These are phyloP conservation scores for Acanthamoeba pearcei DNA, from an alignment of 208 protist species.

Conservation along the genomic window DNA sequence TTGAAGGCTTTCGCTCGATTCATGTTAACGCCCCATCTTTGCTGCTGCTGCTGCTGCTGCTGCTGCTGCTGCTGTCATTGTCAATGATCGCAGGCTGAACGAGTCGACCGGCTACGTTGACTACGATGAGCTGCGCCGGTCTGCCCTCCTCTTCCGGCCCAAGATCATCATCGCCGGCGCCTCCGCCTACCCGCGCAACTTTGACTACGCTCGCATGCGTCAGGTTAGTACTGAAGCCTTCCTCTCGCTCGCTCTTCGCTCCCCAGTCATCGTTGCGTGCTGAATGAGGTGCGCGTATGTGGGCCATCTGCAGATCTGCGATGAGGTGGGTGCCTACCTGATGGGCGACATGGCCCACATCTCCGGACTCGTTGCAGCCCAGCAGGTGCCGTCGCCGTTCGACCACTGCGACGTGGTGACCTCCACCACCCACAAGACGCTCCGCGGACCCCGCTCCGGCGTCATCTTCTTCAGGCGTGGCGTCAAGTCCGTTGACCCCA, in stretches of 20 bases:
- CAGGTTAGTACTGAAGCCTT: slow-evolving; percentile 20
- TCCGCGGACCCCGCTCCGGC: slow-evolving; percentile 84
- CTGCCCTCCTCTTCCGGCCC: slow-evolving; percentile 80
- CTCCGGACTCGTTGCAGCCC: slow-evolving; percentile 85
- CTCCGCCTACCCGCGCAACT: slow-evolving; percentile 83
- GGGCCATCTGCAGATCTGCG: slow-evolving; percentile 75
- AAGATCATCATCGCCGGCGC: slow-evolving; percentile 88
- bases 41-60: neutral
- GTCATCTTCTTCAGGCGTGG: slow-evolving; percentile 87
- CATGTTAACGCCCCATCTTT: neutral
- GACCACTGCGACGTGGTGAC: slow-evolving; percentile 86
- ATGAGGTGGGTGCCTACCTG: slow-evolving; percentile 78
- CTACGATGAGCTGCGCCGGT: slow-evolving; percentile 84
- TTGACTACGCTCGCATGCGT: slow-evolving; percentile 85
- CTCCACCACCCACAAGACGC: slow-evolving; percentile 88
- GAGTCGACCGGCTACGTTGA: slow-evolving; percentile 85
- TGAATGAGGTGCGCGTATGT: neutral
- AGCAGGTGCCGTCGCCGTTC: slow-evolving; percentile 81
- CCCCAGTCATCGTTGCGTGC: neutral
- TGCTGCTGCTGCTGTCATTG: neutral
- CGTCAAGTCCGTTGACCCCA: slow-evolving; percentile 42
- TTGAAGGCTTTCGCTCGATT: neutral
- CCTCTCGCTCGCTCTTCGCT: neutral
- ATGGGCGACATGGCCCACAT: slow-evolving; percentile 89
- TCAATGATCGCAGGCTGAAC: slow-evolving; percentile 61